A percentile compares a stretch with the other conserved stretches of the same genome.
These are phyloP conservation scores for Zoysia japonica DNA, from an alignment of 176 grass and related monocot genomes.

Conservation along the genomic window DNA sequence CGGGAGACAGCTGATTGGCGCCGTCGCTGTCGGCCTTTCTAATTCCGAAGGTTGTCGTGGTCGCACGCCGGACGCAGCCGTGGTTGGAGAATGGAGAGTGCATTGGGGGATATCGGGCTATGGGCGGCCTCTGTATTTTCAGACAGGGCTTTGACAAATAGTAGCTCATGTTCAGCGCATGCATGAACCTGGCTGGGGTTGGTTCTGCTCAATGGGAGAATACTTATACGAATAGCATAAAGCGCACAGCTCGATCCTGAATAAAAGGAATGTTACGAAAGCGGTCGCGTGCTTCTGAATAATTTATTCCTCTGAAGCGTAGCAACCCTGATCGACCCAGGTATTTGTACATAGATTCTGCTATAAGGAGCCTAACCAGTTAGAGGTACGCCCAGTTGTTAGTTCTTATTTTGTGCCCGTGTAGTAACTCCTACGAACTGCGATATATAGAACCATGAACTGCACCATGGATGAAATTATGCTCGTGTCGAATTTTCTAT, in stretches of 20 bases:
- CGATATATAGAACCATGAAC: too few species aligned
- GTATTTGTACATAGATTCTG: too few species aligned
- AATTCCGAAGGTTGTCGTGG: neutral
- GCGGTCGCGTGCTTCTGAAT: neutral
- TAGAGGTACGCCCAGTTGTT: too few species aligned
- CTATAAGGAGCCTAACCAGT: too few species aligned
- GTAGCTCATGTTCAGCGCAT: constrained; percentile 2
- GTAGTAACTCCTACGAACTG: too few species aligned
- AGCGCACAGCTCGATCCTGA: neutral
- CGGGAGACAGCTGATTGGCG: constrained; percentile 28
- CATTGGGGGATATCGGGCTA: neutral
- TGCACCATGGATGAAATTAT: too few species aligned
- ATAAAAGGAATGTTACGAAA: neutral
- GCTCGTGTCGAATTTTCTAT: too few species aligned
- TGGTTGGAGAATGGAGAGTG: neutral
- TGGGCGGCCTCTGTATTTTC: constrained; percentile 43
- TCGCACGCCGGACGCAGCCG: constrained; percentile 22
- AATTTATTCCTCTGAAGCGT: neutral
- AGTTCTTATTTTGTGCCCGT: too few species aligned
- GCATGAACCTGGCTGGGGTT: constrained; percentile 40
- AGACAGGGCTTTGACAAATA: constrained; percentile 44
- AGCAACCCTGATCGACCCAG: neutral
- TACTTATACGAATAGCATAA: constrained; percentile 15
- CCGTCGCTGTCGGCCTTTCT: neutral
- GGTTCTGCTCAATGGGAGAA: neutral